Conservation (phyloP, 805 yeast genomes). For the Cyberlindnera meyerae region DNA sequence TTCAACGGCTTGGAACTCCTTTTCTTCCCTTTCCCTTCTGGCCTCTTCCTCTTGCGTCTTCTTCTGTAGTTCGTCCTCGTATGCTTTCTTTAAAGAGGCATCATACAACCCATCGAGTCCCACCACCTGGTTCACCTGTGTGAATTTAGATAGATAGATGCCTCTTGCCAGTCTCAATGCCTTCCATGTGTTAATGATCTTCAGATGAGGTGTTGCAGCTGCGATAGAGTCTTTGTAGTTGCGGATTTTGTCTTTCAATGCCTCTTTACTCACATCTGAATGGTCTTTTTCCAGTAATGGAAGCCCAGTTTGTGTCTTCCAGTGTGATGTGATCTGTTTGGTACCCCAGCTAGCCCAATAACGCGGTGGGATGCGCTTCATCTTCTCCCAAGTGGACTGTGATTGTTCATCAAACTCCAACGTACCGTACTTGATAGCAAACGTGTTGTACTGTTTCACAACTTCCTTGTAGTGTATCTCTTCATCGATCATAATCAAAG, state of each 20-base stretch:
- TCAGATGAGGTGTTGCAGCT: background rate
- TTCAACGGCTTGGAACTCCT: slow-evolving; percentile 11
- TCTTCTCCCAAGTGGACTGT: slow-evolving; percentile 3
- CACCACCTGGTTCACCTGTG: slow-evolving; percentile 29
- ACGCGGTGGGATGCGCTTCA: slow-evolving; percentile 8
- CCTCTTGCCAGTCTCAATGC: slow-evolving; percentile 37
- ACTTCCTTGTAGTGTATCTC: background rate
- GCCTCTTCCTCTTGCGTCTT: slow-evolving; percentile 20
- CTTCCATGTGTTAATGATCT: slow-evolving; percentile 32
- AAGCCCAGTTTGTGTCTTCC: slow-evolving; percentile 39
- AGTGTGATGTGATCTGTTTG: slow-evolving; percentile 26
- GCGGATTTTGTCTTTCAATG: slow-evolving; percentile 3
- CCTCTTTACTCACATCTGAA: slow-evolving; percentile 3
- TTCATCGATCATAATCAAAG: no score
- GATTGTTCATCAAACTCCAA: slow-evolving; percentile 7
- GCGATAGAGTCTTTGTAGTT: slow-evolving; percentile 3
- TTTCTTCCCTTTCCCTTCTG: slow-evolving; percentile 12
- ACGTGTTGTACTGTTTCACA: slow-evolving; percentile 4
- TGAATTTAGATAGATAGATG: slow-evolving; percentile 33
- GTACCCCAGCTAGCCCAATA: slow-evolving; percentile 25
- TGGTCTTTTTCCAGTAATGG: slow-evolving; percentile 24
- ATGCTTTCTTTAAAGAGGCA: slow-evolving; percentile 16
- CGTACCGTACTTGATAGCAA: slow-evolving; percentile 1
- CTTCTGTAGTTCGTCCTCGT: slow-evolving; percentile 9
- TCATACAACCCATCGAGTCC: slow-evolving; percentile 39